These are phyloP conservation scores for Vigna hirtella DNA, from an alignment of 306 rosid species.

Conservation along the genomic window DNA sequence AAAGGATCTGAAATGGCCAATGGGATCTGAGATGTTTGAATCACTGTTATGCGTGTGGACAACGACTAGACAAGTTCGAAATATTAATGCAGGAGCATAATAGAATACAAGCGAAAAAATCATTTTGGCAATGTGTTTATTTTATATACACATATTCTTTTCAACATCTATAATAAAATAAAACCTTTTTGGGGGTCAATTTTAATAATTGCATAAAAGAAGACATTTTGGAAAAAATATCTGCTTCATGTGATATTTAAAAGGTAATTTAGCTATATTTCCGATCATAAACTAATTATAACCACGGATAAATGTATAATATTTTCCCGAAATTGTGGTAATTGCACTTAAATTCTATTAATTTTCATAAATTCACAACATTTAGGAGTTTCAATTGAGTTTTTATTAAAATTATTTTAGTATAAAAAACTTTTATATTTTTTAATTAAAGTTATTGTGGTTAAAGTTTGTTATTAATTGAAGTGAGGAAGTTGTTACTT, in stretches of 20 bases:
- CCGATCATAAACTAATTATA: neutral
- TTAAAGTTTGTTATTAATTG: too few relatives aligned
- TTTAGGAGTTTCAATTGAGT: too few relatives aligned
- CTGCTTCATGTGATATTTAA: neutral
- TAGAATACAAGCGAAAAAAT: neutral
- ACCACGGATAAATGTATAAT: neutral
- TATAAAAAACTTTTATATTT: too few relatives aligned
- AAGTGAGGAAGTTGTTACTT: too few relatives aligned
- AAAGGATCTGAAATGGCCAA: conserved; percentile 2
- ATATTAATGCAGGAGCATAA: neutral
- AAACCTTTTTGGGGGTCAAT: neutral
- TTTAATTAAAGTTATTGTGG: too few relatives aligned
- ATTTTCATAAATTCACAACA: neutral
- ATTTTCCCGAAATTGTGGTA: neutral
- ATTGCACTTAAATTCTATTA: neutral
- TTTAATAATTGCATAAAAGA: too few relatives aligned
- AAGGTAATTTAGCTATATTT: neutral
- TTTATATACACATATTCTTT: neutral
- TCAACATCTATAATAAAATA: neutral
- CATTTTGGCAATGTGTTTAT: neutral
- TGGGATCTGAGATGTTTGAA: neutral
- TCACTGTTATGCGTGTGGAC: neutral
- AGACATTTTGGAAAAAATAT: too few relatives aligned
- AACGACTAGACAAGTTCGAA: neutral
- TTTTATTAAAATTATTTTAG: too few relatives aligned